Base-by-base conservation (phyloP, 805 yeast species). In the Teunomyces panamensis region DNA sequence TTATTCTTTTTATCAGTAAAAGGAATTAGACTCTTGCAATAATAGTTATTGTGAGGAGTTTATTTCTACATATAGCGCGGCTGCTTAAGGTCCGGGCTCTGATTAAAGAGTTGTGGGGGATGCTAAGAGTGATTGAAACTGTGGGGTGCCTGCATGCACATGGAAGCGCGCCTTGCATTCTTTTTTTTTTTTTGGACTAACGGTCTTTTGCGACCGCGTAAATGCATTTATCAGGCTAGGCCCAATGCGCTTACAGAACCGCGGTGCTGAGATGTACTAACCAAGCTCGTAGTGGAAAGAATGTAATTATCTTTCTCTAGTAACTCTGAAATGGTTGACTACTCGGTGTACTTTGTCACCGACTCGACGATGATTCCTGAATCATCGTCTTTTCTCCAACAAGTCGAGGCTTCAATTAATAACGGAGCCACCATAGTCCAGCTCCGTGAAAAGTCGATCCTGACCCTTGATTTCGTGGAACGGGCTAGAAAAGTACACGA, bases 381-480 rank as follows among this genome's bases (percentile, higher is more conserved):
- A 44, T 48, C 59, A 10, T 64, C 68, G 10, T 62, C 68, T 1
- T 75, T 89, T 43, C 60, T 76, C 24, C 75, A 76, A 1, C 96
- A 85, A 56, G 89, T 89, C 4, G 71, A 76, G 53, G 72, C 66
- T 20, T 81, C 95, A 0, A 69, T 89, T 30, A 66, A 74, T 4
- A 82, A 80, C 45, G 97, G 97, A 2, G 91, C 80, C 4, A 88
- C 96, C 0, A 55, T 89, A 11, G 85, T 90, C 2, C 97, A 90
- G 65, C 69, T 91, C 45, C 79, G 97, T 44, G 97, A 91, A 60
- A 90, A 90, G 63, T 66, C 78, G 1, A 63, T 82, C 8, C 85
- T 80, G 49, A 89, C 97, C 0, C 71, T 78, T 26, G 84, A 73
- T 3, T 89, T 90, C 60, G 73, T 89, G 17, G 70, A 68, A 35